Base-by-base conservation (phyloP, 495 filamentous ascomycete species). In the Platismatia glauca region DNA sequence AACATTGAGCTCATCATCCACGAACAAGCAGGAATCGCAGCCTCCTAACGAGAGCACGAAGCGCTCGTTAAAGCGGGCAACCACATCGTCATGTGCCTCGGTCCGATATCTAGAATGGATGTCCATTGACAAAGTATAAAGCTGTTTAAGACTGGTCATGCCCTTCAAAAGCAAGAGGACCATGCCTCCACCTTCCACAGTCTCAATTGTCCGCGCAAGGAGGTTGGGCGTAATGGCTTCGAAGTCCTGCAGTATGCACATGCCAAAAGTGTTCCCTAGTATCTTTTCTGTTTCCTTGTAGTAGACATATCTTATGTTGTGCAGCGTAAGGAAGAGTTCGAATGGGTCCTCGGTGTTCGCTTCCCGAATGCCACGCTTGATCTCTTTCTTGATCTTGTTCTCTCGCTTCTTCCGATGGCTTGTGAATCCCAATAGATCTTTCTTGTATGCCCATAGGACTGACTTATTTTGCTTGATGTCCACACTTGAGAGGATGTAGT, bases 221-320 rank as follows among this genome's bases (percentile, higher is more conserved):
- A 97, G 79, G 70, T 99, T 99, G 34, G 95, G 95, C 8, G 94
- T 99, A 63, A 99, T 86, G 33, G 91, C 95, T 71, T 99, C 95
- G 68, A 99, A 99, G 65, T 99, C 95, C 71, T 99, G 95, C 61
- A 99, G 77, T 65, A 97, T 94, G 72, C 91, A 96, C 89, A 97
- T 97, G 66, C 95, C 94, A 72, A 93, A 99, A 37, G 95, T 99
- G 74, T 97, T 96, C 67, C 95, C 95, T 44, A 99, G 75, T 71
- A 99, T 97, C 79, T 96, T 96, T 64, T 99, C 95, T n/a, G 95
- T 97, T 76, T 99, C 95, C 76, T 99, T 99, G 79, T 99, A 99
- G 81, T 96, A 99, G 44, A 93, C 89, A 83, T 97, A 99, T 67
- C 95, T 89, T 68, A 99, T 96, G 71, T 96, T 91, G 74, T 96